Base-by-base conservation (phyloP, 345 rosid genomes). In the Chamaenerion angustifolium region DNA sequence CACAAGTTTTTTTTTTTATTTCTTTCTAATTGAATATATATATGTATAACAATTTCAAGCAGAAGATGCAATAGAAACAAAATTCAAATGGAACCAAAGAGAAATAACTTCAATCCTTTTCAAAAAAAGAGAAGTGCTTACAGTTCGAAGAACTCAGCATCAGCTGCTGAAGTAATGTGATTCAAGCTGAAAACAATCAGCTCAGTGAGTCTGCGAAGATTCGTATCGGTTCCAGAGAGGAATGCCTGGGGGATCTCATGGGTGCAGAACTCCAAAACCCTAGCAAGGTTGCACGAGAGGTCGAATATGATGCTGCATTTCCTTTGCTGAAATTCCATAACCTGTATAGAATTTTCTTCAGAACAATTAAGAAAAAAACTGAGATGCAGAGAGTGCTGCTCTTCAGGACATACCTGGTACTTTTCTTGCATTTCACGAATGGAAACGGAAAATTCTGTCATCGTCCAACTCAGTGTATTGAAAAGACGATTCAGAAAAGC, bases 381-480 rank as follows among this genome's bases (percentile, higher is more conserved):
- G 37, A 8, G 37, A 31, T 31, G 37, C 25, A 21, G 37, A 31
- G 37, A 1, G 8, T 7, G 1, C 8, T 31, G 37, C 1, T 31
- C 37, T 31, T 31, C 37, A 31, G 37, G 37, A 31, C 37, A 23
- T 53, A 80, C 98, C 85, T 83, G 95, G 69, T 72, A 87, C 63
- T 82, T 82, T 67, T 87, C 98, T 78, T 83, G 96, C 95, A 92
- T 87, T 64, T 83, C 95, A 49, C 95, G 78, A 37, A 92, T 73
- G 42, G 93, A 87, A 70, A 87, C 93, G 56, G 96, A 92, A 62
- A 92, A 87, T 68, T 84, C 98, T 5, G 93, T 92, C 83, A 92
- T 82, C 49, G 88, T 83, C 98, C 96, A 92, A 79, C 98, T 92
- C 52, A 92, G 76, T 2, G 93, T 92, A 75, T 92, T 92, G 61